Base-by-base conservation (phyloP, 108 stramenopile species). In the Ochromonas danica region DNA sequence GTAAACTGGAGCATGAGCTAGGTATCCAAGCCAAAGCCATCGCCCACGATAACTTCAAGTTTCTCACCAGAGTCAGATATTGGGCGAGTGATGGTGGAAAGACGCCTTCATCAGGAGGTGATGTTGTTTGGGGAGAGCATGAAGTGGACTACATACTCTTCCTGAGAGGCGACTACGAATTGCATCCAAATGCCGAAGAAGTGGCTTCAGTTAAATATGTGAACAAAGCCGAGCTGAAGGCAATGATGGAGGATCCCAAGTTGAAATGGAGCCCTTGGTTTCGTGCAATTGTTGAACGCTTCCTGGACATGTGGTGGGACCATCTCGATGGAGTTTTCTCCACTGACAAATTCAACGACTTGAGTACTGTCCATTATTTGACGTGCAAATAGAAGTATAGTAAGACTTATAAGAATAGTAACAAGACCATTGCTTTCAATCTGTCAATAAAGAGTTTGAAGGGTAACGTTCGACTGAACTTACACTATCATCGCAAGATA, bases 161-260 rank as follows among this genome's bases (percentile, higher is more conserved):
- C 25, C 14, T 75, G 28, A 38, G 81, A 85, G 82, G 78, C 82
- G 92, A 91, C 77, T 79, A 85, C 3, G 84, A 79, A 6, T 78
- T 96, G 0, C 10, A 57, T 28, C 93, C 92, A 0, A 91, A 96
- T 77, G 89, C 92, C 30, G 94, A 98, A 43, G 98, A 99, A 85
- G 95, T 97, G 0, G 85, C 88, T 45, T 94, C 80, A 38, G 67
- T 87, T 28, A 84, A 88, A 40, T 96, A 91, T 91, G 93, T 93
- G 39, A 81, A 90, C 36, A 78, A 80, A 36, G 41, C 83, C 27
- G 81, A 91, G 78, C 83, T 97, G 6, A 43, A 87, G 30, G 81
- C 85, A 33, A 92, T 93, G 90, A 86, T 95, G 78, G 79, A 80
- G 25, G 39, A 82, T n/a, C 57, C 40, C 1, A 6, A 6, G 41